Evolutionary conservation across 805 yeast genomes (phyloP).

Genomic region (Saccharomycopsis sp.): DNA sequence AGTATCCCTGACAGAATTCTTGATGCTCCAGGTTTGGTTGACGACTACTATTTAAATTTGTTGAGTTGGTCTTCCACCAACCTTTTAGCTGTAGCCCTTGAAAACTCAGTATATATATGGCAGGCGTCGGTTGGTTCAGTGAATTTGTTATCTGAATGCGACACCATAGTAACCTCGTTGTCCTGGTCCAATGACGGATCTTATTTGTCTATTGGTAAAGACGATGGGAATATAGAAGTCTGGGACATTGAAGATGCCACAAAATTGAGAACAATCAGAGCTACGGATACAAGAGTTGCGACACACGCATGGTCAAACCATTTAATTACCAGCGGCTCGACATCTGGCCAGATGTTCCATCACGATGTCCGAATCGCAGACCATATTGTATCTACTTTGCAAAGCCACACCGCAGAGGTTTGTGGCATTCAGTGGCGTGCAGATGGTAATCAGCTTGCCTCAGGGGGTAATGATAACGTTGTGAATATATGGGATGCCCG

Average conservation of each 20-base stretch:
- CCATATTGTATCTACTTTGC: slow-evolving; percentile 58
- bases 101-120: slow-evolving; percentile 82
- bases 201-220: slow-evolving; percentile 75
- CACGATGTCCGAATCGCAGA: slow-evolving; percentile 84
- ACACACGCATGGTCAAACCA: slow-evolving; percentile 82
- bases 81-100: slow-evolving; percentile 82
- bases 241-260: slow-evolving; percentile 84
- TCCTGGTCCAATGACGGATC: slow-evolving; percentile 91
- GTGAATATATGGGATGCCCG: slow-evolving; percentile 93
- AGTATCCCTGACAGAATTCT: slow-evolving; percentile 87
- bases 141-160: slow-evolving; percentile 55
- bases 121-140: slow-evolving; percentile 81
- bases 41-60: slow-evolving; percentile 85
- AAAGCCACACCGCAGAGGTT: slow-evolving; percentile 73
- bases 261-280: slow-evolving; percentile 71
- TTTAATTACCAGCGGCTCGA: slow-evolving; percentile 76
- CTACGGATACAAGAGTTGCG: slow-evolving; percentile 71
- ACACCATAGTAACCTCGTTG: slow-evolving; percentile 57
- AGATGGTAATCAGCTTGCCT: slow-evolving; percentile 81
- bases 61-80: slow-evolving; percentile 84
- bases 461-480: slow-evolving; percentile 92
- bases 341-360: slow-evolving; percentile 75
- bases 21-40: slow-evolving; percentile 92
- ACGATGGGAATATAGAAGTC: slow-evolving; percentile 78
- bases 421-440: slow-evolving; percentile 84